Evolutionary conservation across 192 early-diverging fungal species (phyloP).

Genomic region (Backusella mclennaniae): DNA sequence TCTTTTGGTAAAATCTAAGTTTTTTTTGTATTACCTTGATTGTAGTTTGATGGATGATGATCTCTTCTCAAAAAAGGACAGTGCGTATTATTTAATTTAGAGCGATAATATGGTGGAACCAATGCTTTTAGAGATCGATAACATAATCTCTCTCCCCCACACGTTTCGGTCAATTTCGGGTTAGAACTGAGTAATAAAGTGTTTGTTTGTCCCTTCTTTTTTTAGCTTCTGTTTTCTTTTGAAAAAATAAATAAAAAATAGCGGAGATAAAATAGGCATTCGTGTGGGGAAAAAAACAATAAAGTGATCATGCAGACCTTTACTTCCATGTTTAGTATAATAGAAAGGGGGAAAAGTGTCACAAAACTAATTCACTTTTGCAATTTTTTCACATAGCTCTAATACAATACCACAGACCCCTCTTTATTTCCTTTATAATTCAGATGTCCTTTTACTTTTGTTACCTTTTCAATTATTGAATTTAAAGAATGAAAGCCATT

Average conservation of each 20-base stretch:
- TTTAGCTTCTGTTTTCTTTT: neutral
- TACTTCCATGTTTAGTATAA: neutral
- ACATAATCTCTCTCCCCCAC: neutral
- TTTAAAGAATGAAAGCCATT: neutral
- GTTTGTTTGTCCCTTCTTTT: neutral
- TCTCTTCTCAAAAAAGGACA: slow-evolving; percentile 1
- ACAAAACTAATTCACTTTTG: neutral
- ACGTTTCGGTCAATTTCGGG: neutral
- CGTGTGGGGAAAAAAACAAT: slow-evolving; percentile 6
- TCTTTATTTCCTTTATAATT: neutral
- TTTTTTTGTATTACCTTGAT: neutral
- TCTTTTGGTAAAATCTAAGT: neutral
- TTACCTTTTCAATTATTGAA: neutral
- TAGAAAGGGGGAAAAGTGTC: neutral
- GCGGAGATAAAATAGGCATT: neutral
- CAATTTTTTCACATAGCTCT: neutral
- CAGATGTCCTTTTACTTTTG: neutral
- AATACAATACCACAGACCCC: neutral
- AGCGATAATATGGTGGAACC: neutral
- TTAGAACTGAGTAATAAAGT: neutral
- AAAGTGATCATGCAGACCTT: neutral
- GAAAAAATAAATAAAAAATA: neutral
- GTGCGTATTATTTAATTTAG: neutral
- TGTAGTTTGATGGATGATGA: neutral
- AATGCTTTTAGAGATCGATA: neutral